A percentile compares a stretch with the other conserved stretches of the same genome.
Evolutionary conservation across 441 rosid genomes (phyloP).

Genomic region (Aleurites moluccanus): DNA sequence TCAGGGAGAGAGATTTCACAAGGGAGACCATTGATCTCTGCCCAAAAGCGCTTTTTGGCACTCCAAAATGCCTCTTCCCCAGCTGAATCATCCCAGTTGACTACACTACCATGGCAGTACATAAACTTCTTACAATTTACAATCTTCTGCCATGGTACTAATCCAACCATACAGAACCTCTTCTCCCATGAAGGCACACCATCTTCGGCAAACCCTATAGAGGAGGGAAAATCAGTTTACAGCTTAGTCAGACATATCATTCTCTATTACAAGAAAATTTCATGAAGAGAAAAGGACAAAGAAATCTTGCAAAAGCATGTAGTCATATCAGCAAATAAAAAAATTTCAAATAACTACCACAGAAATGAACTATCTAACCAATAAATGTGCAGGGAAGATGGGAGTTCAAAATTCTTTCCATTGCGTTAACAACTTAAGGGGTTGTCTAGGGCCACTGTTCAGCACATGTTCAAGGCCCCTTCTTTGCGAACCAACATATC

Average conservation of each 20-base stretch:
- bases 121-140: constrained; percentile 49
- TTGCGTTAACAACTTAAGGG: neutral
- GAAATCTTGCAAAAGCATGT: neutral
- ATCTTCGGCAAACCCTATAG: constrained; percentile 47
- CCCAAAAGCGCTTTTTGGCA: constrained; percentile 71
- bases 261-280: neutral
- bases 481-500: neutral
- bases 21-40: constrained; percentile 43
- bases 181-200: constrained; percentile 85
- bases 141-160: constrained; percentile 76
- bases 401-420: neutral
- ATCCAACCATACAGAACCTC: constrained; percentile 73
- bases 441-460: neutral
- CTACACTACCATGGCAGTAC: constrained; percentile 43
- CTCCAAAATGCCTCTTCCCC: constrained; percentile 69
- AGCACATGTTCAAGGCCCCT: neutral
- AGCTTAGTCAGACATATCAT: neutral
- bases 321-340: neutral
- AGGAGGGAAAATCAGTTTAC: neutral
- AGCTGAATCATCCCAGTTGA: constrained; percentile 79
- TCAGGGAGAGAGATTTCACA: constrained; percentile 55
- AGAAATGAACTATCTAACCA: neutral
- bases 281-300: neutral
- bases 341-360: neutral
- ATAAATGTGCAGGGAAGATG: neutral